Percentiles rank a stretch among this genome's conserved stretches.
These are phyloP conservation scores for Cryptomeria japonica DNA, from an alignment of 75 land plant species.

Conservation along the genomic window DNA sequence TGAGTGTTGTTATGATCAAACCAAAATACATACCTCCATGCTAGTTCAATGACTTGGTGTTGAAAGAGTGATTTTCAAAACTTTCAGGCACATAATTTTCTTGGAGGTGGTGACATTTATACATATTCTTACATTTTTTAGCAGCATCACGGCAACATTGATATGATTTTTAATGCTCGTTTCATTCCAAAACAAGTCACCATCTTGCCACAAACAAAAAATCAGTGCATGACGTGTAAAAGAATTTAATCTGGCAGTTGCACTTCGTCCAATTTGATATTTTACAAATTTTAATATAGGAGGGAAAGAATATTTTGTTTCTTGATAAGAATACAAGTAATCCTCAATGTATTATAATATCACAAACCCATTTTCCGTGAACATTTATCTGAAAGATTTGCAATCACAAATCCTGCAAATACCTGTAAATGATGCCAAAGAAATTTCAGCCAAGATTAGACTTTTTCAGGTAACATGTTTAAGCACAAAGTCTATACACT, in stretches of 20 bases:
- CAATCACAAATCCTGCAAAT: slow-evolving; percentile 79
- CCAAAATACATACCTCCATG: not conserved
- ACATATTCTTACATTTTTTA: slow-evolving; percentile 1
- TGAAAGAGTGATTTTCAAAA: not conserved
- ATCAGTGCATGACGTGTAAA: not conserved
- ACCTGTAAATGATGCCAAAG: slow-evolving; percentile 41
- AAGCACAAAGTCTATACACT: not conserved
- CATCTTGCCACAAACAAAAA: not conserved
- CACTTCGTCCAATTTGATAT: not conserved
- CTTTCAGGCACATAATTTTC: not conserved
- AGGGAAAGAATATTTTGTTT: not conserved
- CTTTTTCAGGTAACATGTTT: not conserved
- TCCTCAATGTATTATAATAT: not conserved
- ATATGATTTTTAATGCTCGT: not conserved
- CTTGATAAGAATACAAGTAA: slow-evolving; percentile 5
- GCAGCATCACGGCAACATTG: not conserved
- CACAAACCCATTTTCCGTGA: slow-evolving; percentile 18
- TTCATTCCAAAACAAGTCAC: not conserved
- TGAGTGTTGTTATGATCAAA: not conserved
- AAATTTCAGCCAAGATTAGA: not conserved
- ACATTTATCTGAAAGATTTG: slow-evolving; percentile 59
- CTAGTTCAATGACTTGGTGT: slow-evolving; percentile 4
- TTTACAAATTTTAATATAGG: not conserved
- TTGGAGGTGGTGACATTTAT: not conserved
- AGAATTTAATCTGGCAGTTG: not conserved